phyloP scores from a whole-genome alignment of 768 basidiomycete genomes.

The Leccinum barrowsii region DNA sequence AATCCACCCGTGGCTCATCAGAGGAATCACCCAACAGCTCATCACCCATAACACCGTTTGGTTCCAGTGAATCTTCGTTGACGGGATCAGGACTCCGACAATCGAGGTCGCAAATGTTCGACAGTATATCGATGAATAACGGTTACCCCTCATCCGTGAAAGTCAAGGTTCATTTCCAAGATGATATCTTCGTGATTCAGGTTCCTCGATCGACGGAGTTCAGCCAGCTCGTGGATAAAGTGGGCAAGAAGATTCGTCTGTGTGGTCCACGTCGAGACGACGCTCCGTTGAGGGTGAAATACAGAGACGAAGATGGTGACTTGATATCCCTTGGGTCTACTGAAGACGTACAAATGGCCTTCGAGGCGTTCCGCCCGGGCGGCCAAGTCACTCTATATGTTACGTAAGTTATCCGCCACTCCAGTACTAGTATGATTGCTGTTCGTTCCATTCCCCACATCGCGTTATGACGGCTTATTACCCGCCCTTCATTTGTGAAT shows the following conservation, averaged over 20 bases:
- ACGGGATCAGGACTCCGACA: slow-evolving; percentile 52
- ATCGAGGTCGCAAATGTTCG: slow-evolving; percentile 55
- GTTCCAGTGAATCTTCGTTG: slow-evolving; percentile 83
- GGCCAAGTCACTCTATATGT: slow-evolving; percentile 81
- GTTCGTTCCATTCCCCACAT: background rate
- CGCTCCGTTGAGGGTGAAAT: slow-evolving; percentile 81
- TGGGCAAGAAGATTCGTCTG: slow-evolving; percentile 88
- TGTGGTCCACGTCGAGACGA: slow-evolving; percentile 82
- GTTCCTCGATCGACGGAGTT: slow-evolving; percentile 79
- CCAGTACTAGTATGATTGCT: background rate
- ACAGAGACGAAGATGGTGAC: slow-evolving; percentile 91
- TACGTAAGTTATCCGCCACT: slow-evolving; percentile 43
- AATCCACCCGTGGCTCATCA: slow-evolving; percentile 73
- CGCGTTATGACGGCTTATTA: slow-evolving; percentile 1
- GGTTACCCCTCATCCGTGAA: slow-evolving; percentile 56
- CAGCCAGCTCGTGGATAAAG: slow-evolving; percentile 81
- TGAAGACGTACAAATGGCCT: slow-evolving; percentile 93
- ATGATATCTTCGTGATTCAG: slow-evolving; percentile 94
- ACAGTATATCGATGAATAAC: slow-evolving; percentile 33
- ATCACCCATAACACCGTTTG: slow-evolving; percentile 86
- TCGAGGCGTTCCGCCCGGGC: slow-evolving; percentile 77
- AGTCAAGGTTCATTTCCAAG: slow-evolving; percentile 92
- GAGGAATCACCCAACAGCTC: slow-evolving; percentile 83
- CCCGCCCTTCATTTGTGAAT: slow-evolving; percentile 8
- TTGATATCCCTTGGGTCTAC: slow-evolving; percentile 84